Conservation (phyloP, 352 stramenopile species). For the Elongisporangium prolatum region DNA sequence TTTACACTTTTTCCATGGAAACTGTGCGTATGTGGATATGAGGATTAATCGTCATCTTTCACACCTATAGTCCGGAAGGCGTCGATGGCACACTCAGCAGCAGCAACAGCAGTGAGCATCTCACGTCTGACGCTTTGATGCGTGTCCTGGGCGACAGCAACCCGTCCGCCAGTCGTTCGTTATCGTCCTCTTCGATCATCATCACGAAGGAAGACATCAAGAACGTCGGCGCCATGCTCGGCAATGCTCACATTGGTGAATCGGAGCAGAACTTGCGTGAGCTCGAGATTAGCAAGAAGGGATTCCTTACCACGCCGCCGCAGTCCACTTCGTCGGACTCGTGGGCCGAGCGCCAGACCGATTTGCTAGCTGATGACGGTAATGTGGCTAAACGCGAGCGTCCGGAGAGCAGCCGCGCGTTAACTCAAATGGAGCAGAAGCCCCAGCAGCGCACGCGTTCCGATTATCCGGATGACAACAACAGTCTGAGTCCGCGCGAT, state of each 20-base stretch:
- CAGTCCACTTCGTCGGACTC: not conserved
- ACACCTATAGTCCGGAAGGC: not conserved
- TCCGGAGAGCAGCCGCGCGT: constrained; percentile 53
- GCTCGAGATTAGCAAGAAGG: constrained; percentile 75
- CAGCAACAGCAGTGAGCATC: not conserved
- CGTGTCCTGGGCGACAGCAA: not conserved
- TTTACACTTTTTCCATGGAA: not conserved
- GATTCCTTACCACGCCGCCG: constrained; percentile 16
- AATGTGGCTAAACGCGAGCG: constrained; percentile 65
- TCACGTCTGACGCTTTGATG: not conserved
- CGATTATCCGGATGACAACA: constrained; percentile 13
- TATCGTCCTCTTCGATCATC: constrained; percentile 67
- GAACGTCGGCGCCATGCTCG: constrained; percentile 53
- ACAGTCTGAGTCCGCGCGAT: not conserved
- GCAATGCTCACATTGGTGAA: constrained; percentile 77
- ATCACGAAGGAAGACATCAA: constrained; percentile 82
- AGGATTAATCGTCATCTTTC: not conserved
- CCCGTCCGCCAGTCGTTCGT: constrained; percentile 22
- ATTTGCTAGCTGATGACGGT: constrained; percentile 14
- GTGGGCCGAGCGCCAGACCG: not conserved
- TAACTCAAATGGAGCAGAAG: constrained; percentile 60
- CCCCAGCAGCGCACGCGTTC: constrained; percentile 55
- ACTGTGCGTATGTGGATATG: not conserved
- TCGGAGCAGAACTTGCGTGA: constrained; percentile 73
- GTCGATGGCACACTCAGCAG: not conserved